These are phyloP conservation scores for Ustilago tritici DNA, from an alignment of 1,284 basidiomycete species.

Conservation along the genomic window DNA sequence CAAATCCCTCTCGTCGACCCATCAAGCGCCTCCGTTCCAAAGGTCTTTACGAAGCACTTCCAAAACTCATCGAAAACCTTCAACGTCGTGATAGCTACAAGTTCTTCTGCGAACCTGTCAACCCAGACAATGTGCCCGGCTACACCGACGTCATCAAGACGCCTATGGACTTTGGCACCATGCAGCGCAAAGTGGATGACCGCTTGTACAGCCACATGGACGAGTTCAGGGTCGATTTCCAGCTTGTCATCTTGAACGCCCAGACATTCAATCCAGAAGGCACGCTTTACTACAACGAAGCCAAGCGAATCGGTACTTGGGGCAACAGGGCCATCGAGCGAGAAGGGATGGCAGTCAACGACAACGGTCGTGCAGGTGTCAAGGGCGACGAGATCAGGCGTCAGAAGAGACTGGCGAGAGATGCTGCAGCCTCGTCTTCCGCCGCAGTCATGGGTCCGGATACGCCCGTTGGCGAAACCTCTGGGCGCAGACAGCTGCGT, in stretches of 20 bases:
- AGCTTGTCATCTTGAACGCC: conserved; percentile 63
- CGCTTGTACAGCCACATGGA: conserved; percentile 55
- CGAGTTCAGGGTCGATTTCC: conserved; percentile 59
- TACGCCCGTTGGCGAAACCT: conserved; percentile 1
- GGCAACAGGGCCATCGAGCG: conserved; percentile 59
- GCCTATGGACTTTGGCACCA: conserved; percentile 87
- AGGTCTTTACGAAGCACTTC: conserved; percentile 49
- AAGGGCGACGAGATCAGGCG: conserved; percentile 40
- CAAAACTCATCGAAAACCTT: conserved; percentile 53
- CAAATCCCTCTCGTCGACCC: conserved; percentile 33
- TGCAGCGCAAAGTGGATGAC: conserved; percentile 71
- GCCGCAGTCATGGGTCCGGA: background rate
- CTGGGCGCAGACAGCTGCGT: conserved; percentile 30
- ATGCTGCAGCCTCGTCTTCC: conserved; percentile 17
- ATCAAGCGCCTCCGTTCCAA: conserved; percentile 52
- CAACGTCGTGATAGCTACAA: conserved; percentile 83
- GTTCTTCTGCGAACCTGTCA: conserved; percentile 82
- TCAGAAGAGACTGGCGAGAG: conserved; percentile 33
- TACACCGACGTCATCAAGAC: conserved; percentile 78
- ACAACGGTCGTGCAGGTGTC: conserved; percentile 49
- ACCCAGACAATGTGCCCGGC: conserved; percentile 76
- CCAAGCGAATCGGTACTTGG: conserved; percentile 61
- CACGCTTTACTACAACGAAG: conserved; percentile 64
- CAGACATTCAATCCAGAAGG: conserved; percentile 65
- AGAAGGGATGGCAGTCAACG: conserved; percentile 59